These are phyloP conservation scores for Zizania latifolia DNA, from an alignment of 176 grass and related monocot species.

Conservation along the genomic window DNA sequence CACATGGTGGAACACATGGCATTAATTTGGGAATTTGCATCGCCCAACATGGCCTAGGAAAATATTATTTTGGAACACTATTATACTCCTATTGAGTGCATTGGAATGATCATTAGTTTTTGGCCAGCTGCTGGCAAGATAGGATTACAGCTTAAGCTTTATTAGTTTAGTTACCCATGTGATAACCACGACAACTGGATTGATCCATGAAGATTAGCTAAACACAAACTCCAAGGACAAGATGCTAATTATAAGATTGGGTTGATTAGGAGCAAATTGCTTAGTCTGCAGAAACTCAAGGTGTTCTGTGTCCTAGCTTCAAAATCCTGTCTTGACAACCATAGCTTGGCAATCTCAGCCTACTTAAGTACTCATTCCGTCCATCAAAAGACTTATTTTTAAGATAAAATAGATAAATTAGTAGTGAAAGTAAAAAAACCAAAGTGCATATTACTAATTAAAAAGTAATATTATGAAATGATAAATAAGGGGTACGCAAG, in stretches of 20 bases:
- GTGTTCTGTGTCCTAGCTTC: background rate
- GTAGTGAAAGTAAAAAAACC: too few species aligned
- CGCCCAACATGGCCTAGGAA: background rate
- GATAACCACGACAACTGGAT: background rate
- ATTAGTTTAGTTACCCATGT: background rate
- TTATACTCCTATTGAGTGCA: background rate
- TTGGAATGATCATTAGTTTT: background rate
- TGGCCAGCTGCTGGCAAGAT: background rate
- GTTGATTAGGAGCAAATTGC: background rate
- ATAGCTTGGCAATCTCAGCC: slow-evolving; percentile 1
- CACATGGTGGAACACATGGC: background rate
- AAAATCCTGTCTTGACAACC: background rate
- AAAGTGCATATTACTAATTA: too few species aligned
- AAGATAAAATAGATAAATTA: too few species aligned
- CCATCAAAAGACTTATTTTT: too few species aligned
- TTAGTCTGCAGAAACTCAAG: background rate
- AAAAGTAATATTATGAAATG: too few species aligned
- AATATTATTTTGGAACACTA: background rate
- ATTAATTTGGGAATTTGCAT: background rate
- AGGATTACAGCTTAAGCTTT: background rate
- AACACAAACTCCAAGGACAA: slow-evolving; percentile 8
- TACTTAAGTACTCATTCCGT: too few species aligned
- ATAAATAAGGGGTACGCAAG: too few species aligned
- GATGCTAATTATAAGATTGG: background rate
- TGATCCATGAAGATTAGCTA: background rate